Evolutionary conservation across 371 early-diverging fungal species (phyloP), one percentile per base, ranked within the genome.

Genomic region (Dinochytrium kinnereticum): DNA sequence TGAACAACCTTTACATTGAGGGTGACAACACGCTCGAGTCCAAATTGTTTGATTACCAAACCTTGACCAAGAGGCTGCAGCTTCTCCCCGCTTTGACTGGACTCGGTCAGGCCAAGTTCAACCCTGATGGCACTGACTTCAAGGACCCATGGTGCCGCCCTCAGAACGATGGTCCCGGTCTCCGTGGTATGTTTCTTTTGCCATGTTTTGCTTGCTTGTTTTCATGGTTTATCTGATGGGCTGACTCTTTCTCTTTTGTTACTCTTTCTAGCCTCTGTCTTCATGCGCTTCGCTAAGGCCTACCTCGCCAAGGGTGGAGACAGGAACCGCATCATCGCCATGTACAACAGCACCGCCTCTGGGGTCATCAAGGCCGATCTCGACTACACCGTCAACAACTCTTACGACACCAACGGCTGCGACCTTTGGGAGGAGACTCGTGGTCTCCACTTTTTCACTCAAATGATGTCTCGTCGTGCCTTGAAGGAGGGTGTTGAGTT

Each of bases 111-210:
- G 91, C 94, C 15, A 94, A 94, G 71, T 93, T 87, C 73, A 76
- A 90, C 31, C 82, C 87, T 65, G 84, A 91, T 69, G 91, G 91
- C 0, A 39, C 84, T 1, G 76, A 82, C 33, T 91, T 82, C 66
- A 77, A 75, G 0, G 82, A 80, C 0, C 69, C 78, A 3, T 77
- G 77, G 93, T 92, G 92, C 61, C 80, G 89, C 49, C 93, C 93
- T 30, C 94, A 94, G 76, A 90, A 90, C 74, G 95, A 94, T 76
- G 93, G 93, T 0, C 95, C 95, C 15, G 94, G 93, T 2, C 85
- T 90, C 26, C 87, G 95, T 1, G 91, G 49, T 49, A 49, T 15
- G 49, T 49, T n/a, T n/a, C n/a, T n/a, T n/a, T n/a, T n/a, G n/a
- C n/a, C n/a, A n/a, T n/a, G n/a, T n/a, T n/a, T n/a, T n/a, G n/a